phyloP scores from a whole-genome alignment of 495 filamentous ascomycete species.

The Bathelium albidoporum region DNA sequence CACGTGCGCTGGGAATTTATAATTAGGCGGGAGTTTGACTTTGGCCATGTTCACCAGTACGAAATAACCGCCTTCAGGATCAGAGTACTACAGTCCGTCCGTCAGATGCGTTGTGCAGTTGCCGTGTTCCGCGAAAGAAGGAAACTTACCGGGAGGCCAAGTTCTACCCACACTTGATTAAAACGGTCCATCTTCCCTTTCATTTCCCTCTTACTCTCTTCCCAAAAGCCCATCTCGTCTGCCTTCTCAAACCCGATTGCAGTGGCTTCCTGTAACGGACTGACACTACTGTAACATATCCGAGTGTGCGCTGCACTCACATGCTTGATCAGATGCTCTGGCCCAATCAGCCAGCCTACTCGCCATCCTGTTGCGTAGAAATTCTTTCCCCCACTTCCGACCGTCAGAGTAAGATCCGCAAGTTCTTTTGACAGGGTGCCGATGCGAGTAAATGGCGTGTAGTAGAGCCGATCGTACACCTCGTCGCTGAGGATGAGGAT shows the following conservation, averaged over 20 bases:
- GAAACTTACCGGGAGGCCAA: conserved; percentile 58
- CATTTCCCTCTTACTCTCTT: conserved; percentile 75
- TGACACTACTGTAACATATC: conserved; percentile 91
- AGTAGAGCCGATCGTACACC: conserved; percentile 91
- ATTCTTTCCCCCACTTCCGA: conserved; percentile 92
- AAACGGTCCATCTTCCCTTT: conserved; percentile 77
- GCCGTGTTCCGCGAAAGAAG: conserved; percentile 1
- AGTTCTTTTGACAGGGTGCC: conserved; percentile 82
- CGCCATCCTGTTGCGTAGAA: conserved; percentile 98
- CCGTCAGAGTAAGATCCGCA: conserved; percentile 76
- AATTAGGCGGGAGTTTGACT: conserved; percentile 68
- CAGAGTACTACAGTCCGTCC: conserved; percentile 50
- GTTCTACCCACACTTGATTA: conserved; percentile 78
- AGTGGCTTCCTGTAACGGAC: conserved; percentile 89
- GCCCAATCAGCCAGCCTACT: conserved; percentile 90
- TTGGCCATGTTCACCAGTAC: conserved; percentile 84
- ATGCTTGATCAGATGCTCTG: conserved; percentile 79
- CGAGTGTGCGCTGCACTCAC: conserved; percentile 86
- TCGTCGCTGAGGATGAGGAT: conserved; percentile 95
- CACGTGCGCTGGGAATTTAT: conserved; percentile 82
- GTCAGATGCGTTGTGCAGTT: conserved; percentile 2
- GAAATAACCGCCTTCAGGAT: conserved; percentile 94
- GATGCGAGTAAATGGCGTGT: conserved; percentile 86
- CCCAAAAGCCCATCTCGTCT: conserved; percentile 78
- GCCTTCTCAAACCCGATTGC: conserved; percentile 92